Percentiles rank a stretch among this genome's conserved stretches.
Conservation (phyloP, 345 rosid genomes). For the Euphorbia lathyris region DNA sequence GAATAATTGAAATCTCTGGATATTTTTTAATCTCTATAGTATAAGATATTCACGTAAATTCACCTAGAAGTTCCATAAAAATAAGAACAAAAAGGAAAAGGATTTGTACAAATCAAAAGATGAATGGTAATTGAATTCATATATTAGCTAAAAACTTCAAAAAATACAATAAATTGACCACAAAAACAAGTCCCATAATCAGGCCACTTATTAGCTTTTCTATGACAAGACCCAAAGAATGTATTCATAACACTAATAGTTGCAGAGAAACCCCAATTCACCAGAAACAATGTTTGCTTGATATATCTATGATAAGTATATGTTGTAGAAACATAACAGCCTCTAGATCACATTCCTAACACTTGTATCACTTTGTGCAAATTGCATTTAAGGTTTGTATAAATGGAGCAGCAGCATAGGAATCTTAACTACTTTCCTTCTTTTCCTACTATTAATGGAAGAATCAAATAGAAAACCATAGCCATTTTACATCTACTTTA, state of each 20-base stretch:
- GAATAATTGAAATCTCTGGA: too few relatives aligned
- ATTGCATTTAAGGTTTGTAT: too few relatives aligned
- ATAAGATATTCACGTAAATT: too few relatives aligned
- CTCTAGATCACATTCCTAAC: neutral
- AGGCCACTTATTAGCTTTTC: neutral
- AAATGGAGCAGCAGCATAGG: neutral
- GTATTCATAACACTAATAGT: neutral
- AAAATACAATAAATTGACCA: too few relatives aligned
- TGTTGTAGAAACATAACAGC: neutral
- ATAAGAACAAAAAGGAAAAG: too few relatives aligned
- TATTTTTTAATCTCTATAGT: too few relatives aligned
- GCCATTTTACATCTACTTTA: too few relatives aligned
- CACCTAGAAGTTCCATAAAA: too few relatives aligned
- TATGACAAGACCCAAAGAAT: neutral
- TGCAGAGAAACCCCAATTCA: neutral
- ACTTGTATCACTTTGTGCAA: neutral
- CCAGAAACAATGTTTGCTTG: neutral
- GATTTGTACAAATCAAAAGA: too few relatives aligned
- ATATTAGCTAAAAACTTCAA: too few relatives aligned
- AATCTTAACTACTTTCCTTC: neutral
- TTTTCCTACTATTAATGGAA: neutral
- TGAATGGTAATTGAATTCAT: too few relatives aligned
- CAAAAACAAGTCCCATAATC: neutral
- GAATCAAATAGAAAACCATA: too few relatives aligned
- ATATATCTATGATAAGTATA: neutral